Conservation (phyloP, 2,329 filamentous ascomycete species). For the Exophiala sp. region DNA sequence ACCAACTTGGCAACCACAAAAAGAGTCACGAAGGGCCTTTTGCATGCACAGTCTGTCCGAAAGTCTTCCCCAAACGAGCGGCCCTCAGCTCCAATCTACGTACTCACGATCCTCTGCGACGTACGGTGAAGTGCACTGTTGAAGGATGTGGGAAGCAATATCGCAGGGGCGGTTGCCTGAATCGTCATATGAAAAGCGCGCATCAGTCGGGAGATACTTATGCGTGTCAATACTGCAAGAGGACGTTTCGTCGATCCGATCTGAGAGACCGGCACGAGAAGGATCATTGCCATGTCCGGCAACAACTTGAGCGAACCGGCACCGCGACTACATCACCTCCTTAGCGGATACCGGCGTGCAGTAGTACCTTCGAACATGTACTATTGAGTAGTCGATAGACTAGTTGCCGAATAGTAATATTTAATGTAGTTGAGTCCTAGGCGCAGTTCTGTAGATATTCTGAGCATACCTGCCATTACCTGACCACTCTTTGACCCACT, state of each 20-base stretch:
- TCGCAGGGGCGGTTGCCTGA: conserved; percentile 1
- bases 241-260: conserved; percentile 9
- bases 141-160: conserved; percentile 12
- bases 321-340: no score
- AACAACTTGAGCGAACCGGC: background rate
- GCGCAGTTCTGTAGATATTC: no score
- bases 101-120: conserved; percentile 5
- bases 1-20: conserved; percentile 9
- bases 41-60: conserved; percentile 3
- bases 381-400: no score
- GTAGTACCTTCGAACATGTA: no score
- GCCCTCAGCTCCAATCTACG: conserved; percentile 2
- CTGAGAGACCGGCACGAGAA: conserved; percentile 8
- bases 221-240: conserved; percentile 7
- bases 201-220: background rate
- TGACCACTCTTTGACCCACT: no score
- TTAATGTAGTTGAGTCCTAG: no score
- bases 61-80: conserved; percentile 7
- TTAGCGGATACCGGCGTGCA: no score
- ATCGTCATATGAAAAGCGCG: conserved; percentile 11
- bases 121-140: conserved; percentile 3
- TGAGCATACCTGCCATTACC: no score
- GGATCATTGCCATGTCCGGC: background rate
- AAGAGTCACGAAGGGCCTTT: conserved; percentile 9
- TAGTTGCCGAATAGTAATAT: no score